Base-by-base conservation (phyloP, 2,329 filamentous ascomycete species). In the Alternaria consortialis region DNA sequence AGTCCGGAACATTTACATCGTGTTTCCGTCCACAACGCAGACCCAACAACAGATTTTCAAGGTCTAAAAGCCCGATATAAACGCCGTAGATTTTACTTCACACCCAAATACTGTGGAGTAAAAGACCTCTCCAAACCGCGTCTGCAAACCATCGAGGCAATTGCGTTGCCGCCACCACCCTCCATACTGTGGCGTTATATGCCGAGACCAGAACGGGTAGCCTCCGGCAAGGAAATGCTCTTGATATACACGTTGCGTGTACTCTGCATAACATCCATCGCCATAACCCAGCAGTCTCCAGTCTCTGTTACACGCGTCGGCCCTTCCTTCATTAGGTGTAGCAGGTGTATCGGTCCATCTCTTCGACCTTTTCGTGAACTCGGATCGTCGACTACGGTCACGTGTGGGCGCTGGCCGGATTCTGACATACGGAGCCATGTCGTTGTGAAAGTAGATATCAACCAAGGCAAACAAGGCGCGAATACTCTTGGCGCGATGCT, bases 191-290 rank as follows among this genome's bases (percentile, higher is more conserved):
- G 51, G 8, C 17, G 7, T 34, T 31, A 37, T 53, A 5, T 34
- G 29, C 4, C 20, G 54, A 48, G 4, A 23, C 53, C 53, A 56
- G 17, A 56, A 48, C 2, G 34, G 43, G 15, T 48, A 56, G 4
- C 42, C 53, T 27, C n/a, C 42, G 4, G 42, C 53, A 31, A 48
- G 43, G 13, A 39, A 48, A n/a, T 47, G 34, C 5, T 56, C 53
- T 29, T 32, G 23, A n/a, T 48, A 48, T 15, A 39, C 23, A n/a
- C 42, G 43, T 32, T 56, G 53, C 15, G 43, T 56, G 32, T 40
- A 48, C 9, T 47, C 12, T 7, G 17, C 15, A 31, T 40, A 40
- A 48, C 23, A 48, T 32, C 53, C 53, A n/a, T 12, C 3, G 9
- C 4, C 2, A 20, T 40, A 39, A 4, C 53, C 53, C 3, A 48